Conservation (phyloP, 192 early-diverging fungal species). For the Jimgerdemannia flammicorona region DNA sequence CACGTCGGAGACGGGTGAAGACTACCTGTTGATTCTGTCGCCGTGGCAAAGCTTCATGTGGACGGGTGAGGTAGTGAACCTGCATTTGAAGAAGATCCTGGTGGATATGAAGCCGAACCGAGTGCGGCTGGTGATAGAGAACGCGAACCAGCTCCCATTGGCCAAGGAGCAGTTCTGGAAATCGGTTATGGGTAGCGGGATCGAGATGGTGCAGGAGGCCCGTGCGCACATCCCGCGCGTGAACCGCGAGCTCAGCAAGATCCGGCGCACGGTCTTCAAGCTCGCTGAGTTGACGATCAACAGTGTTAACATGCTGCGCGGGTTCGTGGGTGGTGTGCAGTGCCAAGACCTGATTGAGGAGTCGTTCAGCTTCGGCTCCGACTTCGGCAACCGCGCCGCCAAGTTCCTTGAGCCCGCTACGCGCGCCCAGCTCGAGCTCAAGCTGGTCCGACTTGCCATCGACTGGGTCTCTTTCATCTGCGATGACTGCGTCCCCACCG, state of each 20-base stretch:
- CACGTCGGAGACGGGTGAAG: constrained; percentile 22
- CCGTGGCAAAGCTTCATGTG: constrained; percentile 54
- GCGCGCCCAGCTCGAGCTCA: constrained; percentile 58
- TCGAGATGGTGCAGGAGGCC: constrained; percentile 45
- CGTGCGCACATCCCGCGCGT: constrained; percentile 55
- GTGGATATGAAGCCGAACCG: constrained; percentile 52
- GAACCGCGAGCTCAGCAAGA: constrained; percentile 52
- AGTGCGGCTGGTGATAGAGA: constrained; percentile 52
- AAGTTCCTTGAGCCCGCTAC: constrained; percentile 55
- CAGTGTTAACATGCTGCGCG: constrained; percentile 51
- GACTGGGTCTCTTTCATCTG: constrained; percentile 87
- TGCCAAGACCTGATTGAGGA: constrained; percentile 66
- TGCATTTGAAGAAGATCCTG: constrained; percentile 24
- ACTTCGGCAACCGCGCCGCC: constrained; percentile 61
- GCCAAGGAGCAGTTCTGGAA: constrained; percentile 50
- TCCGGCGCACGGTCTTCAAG: constrained; percentile 51
- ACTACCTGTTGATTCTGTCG: constrained; percentile 58
- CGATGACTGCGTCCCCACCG: constrained; percentile 75
- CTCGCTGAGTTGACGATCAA: constrained; percentile 51
- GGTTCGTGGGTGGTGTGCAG: constrained; percentile 34
- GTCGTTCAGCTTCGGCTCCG: constrained; percentile 66
- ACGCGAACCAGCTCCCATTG: constrained; percentile 27
- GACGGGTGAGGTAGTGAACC: constrained; percentile 47
- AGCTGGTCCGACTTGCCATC: constrained; percentile 69
- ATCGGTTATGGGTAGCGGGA: constrained; percentile 36